Base-by-base conservation (phyloP, 305 asterid species). In the Fraxinus sp. region DNA sequence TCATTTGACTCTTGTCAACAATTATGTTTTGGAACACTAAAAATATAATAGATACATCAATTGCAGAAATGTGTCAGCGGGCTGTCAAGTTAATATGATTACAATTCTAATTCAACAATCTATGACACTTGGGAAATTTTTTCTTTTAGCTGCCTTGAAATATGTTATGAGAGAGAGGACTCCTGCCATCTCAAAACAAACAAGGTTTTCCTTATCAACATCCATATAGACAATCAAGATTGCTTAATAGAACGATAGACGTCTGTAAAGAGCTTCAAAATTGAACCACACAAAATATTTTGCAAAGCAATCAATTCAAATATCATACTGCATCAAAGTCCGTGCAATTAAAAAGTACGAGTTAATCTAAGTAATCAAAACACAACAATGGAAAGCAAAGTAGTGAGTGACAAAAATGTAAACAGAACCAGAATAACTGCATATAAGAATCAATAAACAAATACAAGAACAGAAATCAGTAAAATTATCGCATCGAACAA, bases 381-480 rank as follows among this genome's bases (percentile, higher is more conserved):
- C 46, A 37, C 36, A 43, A 41, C n/a, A 22, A 52, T 26, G 77
- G 8, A 10, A 46, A 79, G 33, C 36, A 83, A 9, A 70, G 41
- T 2, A 70, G 14, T 10, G 59, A 13, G 57, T 16, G 77, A 77
- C 74, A 49, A 57, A 77, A 9, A 37, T 80, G 39, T 30, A 13
- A 70, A 14, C 80, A 82, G 39, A 59, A 80, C 79, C 70, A 71
- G 37, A 83, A 77, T 59, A n/a, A 80, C 77, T 72, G 78, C 71
- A 66, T 26, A 28, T 33, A 62, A 77, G 79, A 75, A 72, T 36
- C 71, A n/a, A 41, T 55, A 79, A 62, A 84, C 64, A 68, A 75
- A 72, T 35, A 52, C 73, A 26, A 66, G 80, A 32, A 10, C 77
- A 55, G 71, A 57, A 18, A 57, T 32, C 55, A 33, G 74, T 32